Percentiles rank a stretch among this genome's conserved stretches.
Conservation (phyloP, 768 basidiomycete genomes). For the Lentinula aciculospora region DNA sequence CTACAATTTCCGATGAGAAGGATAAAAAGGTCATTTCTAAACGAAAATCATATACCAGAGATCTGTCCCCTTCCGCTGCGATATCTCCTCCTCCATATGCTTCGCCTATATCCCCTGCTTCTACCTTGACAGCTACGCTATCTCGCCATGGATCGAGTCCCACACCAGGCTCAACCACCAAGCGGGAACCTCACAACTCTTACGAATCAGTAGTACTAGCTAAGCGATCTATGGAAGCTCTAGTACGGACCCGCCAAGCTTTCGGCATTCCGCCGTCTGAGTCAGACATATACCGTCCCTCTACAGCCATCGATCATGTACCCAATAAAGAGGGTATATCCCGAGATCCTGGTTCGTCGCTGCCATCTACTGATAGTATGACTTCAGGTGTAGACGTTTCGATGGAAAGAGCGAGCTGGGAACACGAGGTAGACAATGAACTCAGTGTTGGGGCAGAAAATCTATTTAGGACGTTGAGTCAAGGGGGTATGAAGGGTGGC, state of each 20-base stretch:
- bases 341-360: background rate
- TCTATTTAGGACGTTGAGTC: slow-evolving; percentile 35
- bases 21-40: background rate
- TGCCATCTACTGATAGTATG: slow-evolving; percentile 19
- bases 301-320: background rate
- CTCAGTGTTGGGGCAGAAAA: slow-evolving; percentile 42
- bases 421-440: slow-evolving; percentile 4
- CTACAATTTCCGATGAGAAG: background rate
- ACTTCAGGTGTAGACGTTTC: slow-evolving; percentile 13
- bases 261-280: slow-evolving; percentile 45
- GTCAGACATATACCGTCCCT: slow-evolving; percentile 14
- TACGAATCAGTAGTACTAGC: slow-evolving; percentile 15
- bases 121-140: background rate
- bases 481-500: slow-evolving; percentile 15
- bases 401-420: slow-evolving; percentile 3
- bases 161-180: background rate
- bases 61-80: background rate
- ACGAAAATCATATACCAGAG: background rate
- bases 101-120: background rate
- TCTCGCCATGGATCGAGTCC: background rate
- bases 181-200: slow-evolving; percentile 1
- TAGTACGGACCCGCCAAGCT: slow-evolving; percentile 41
- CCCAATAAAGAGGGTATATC: background rate
- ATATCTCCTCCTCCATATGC: background rate
- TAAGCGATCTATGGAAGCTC: slow-evolving; percentile 23